A percentile compares a stretch with the other conserved stretches of the same genome.
Conservation (phyloP, 2,329 filamentous ascomycete genomes). For the Alternaria dauci region DNA sequence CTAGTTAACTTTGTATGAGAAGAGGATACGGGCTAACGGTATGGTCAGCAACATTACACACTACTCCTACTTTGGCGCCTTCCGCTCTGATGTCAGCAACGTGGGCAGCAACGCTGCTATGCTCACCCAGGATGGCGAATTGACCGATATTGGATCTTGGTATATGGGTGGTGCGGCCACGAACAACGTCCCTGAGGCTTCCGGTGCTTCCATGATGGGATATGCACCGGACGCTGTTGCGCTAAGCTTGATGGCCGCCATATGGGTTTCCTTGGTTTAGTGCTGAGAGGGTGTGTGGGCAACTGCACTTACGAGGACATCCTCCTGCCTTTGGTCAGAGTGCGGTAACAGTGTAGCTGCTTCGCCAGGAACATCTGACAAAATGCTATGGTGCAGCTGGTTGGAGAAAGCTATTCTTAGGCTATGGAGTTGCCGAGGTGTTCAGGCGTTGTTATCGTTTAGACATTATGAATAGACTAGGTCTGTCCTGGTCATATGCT, state of each 20-base stretch:
- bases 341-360: too few relatives aligned
- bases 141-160: slow-evolving; percentile 80
- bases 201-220: not conserved
- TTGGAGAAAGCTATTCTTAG: too few relatives aligned
- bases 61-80: slow-evolving; percentile 80
- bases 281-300: not conserved
- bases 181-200: slow-evolving; percentile 12
- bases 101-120: slow-evolving; percentile 77
- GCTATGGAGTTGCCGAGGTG: too few relatives aligned
- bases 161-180: slow-evolving; percentile 67
- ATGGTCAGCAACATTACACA: slow-evolving; percentile 63
- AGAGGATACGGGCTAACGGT: slow-evolving; percentile 1
- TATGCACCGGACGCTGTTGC: not conserved
- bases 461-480: too few relatives aligned
- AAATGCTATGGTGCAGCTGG: too few relatives aligned
- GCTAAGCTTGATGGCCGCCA: not conserved
- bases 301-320: too few relatives aligned
- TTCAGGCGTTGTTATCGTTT: too few relatives aligned
- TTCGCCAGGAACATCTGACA: too few relatives aligned
- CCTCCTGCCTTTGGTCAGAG: too few relatives aligned
- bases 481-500: too few relatives aligned
- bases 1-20: not conserved
- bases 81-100: slow-evolving; percentile 73
- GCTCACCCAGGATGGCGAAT: slow-evolving; percentile 70
- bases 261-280: not conserved